Conservation (phyloP, 768 basidiomycete species). For the Tylopilus sp. region DNA sequence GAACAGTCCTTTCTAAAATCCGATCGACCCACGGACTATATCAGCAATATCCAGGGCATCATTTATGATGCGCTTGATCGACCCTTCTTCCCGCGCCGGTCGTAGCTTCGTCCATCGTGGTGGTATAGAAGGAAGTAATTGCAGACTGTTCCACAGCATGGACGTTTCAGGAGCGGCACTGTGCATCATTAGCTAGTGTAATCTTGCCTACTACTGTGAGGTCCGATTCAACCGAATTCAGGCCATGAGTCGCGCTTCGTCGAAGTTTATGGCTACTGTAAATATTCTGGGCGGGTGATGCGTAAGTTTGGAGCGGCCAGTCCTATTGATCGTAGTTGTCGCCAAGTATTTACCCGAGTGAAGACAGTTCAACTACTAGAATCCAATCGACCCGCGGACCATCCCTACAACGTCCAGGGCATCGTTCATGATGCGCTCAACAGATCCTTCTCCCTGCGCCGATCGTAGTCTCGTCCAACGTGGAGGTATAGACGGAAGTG, state of each 20-base stretch:
- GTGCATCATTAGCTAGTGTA: no score
- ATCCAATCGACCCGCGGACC: constrained; percentile 8
- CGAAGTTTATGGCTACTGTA: no score
- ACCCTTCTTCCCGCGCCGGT: constrained; percentile 3
- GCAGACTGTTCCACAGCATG: constrained; percentile 8
- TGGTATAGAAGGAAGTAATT: not conserved
- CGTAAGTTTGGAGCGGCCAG: no score
- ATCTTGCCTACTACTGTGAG: no score
- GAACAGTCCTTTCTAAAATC: not conserved
- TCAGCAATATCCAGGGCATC: constrained; percentile 11
- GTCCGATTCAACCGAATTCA: no score
- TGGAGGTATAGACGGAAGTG: not conserved
- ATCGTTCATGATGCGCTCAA: constrained; percentile 15
- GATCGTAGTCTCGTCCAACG: constrained; percentile 9
- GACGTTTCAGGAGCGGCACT: not conserved
- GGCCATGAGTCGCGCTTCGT: no score
- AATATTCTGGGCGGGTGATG: no score
- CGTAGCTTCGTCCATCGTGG: constrained; percentile 12
- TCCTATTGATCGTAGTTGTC: no score
- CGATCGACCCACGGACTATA: constrained; percentile 8
- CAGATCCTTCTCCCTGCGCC: constrained; percentile 4
- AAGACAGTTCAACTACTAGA: no score
- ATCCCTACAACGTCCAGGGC: constrained; percentile 10
- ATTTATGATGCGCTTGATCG: constrained; percentile 14
- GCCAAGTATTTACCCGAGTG: no score